Evolutionary conservation across 2,329 filamentous ascomycete species (phyloP), one percentile per base, ranked within the genome.

Genomic region (Paecilomyces dactylethromorphus): DNA sequence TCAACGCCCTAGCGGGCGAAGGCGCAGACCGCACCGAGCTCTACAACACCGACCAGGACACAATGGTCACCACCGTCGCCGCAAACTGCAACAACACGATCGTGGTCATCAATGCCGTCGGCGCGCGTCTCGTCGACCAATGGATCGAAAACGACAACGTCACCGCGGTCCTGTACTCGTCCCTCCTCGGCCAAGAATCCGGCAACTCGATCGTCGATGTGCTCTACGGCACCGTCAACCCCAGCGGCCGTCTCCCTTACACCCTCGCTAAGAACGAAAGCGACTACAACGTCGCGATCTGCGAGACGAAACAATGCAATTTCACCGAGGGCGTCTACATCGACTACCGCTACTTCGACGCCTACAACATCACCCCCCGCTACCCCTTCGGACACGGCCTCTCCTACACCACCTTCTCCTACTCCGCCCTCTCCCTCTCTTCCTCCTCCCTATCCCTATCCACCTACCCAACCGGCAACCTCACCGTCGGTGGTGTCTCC

Each of bases 21-120:
- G n/a, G n/a, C n/a, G n/a, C n/a, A n/a, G n/a, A n/a, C n/a, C n/a
- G n/a, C n/a, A n/a, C n/a, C n/a, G n/a, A n/a, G n/a, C n/a, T n/a
- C n/a, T n/a, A n/a, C n/a, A n/a, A n/a, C n/a, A n/a, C n/a, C n/a
- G n/a, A n/a, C n/a, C n/a, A n/a, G n/a, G n/a, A n/a, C n/a, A n/a
- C n/a, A n/a, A n/a, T n/a, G n/a, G n/a, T n/a, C n/a, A n/a, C n/a
- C n/a, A n/a, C n/a, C n/a, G 15, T 50, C 13, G 45, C 45, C 45
- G 21, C 45, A 50, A n/a, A 18, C n/a, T n/a, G n/a, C 45, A 18
- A 22, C 4, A 50, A 22, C 13, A 22, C 21, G 4, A 13, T 96
- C 49, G 91, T 95, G n/a, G 96, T 96, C 66, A 90, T 89, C 68
- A 94, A 94, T 64, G 86, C 90, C 8, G n/a, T n/a, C n/a, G n/a